phyloP scores from a whole-genome alignment of 139 green algal species.

The Tetradesmus lagerheimii region DNA sequence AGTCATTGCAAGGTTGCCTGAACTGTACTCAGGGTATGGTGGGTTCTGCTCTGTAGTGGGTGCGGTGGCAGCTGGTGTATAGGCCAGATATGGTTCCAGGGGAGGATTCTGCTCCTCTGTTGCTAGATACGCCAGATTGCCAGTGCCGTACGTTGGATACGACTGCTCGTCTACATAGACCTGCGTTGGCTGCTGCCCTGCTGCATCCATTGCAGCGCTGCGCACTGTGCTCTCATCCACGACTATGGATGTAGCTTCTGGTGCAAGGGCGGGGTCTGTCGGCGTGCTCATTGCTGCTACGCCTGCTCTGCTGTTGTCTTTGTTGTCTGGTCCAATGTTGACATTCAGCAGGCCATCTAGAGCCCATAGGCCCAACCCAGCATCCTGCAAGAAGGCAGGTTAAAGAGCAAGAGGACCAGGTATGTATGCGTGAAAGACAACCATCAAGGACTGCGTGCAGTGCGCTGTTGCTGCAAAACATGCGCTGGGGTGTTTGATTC shows the following conservation, averaged over 20 bases:
- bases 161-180: not conserved
- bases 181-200: not conserved
- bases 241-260: not conserved
- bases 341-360: slow-evolving; percentile 42
- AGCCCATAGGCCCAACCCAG: slow-evolving; percentile 39
- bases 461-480: too few species aligned
- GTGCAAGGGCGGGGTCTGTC: not conserved
- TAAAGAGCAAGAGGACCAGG: too few species aligned
- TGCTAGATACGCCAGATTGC: not conserved
- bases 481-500: too few species aligned
- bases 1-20: too few species aligned
- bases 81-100: not conserved
- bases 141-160: not conserved
- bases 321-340: slow-evolving; percentile 39
- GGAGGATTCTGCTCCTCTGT: not conserved
- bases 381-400: not conserved
- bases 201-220: not conserved
- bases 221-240: not conserved
- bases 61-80: not conserved
- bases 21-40: not conserved
- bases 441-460: too few species aligned
- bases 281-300: slow-evolving; percentile 5
- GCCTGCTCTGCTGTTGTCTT: not conserved
- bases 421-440: too few species aligned
- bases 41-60: not conserved